Evolutionary conservation across 768 basidiomycete species (phyloP), one percentile per base, ranked within the genome.

Genomic region (Boletus patriciae): DNA sequence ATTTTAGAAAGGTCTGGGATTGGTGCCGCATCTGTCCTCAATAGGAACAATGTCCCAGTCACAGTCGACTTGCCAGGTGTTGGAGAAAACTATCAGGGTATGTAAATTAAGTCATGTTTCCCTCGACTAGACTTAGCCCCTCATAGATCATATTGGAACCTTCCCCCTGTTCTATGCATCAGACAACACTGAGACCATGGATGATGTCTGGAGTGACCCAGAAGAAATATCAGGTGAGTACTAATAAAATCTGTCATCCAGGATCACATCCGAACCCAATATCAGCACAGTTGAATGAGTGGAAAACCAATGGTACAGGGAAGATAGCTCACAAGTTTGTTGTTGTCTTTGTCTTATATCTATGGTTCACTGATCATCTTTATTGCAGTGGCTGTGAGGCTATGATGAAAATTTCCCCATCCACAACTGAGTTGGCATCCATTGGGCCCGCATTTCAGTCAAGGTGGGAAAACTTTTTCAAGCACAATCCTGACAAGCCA

Each of bases 291-390:
- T 48, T 54, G n/a, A 61, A 52, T 9, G 65, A 76, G 40, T 79
- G 71, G 66, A 51, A 60, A 29, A 61, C 68, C 36, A 64, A 67
- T 1, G 81, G 80, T 0, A 73, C 66, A 40, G 82, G 82, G 2
- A 60, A 80, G 34, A 71, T 86, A 60, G 74, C 83, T 2, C 76
- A 80, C 62, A 86, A 84, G 86, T 85, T 37, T 7, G 76, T 52
- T 38, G 6, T 55, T 10, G 12, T 23, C 18, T 33, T 44, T 40
- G 5, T 45, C 21, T 0, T 34, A n/a, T 31, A 31, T 40, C 27
- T 23, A 27, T 18, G 53, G 16, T 41, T 23, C 25, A 8, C 18
- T 51, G 7, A 46, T 36, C 33, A 7, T n/a, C 7, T 6, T 29
- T 12, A n/a, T 47, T n/a, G 3, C 57, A 66, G 65, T 19, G 61